Percentiles rank a stretch among this genome's conserved stretches.
Conservation (phyloP, 805 yeast genomes). For the Yarrowia keelungensis region DNA sequence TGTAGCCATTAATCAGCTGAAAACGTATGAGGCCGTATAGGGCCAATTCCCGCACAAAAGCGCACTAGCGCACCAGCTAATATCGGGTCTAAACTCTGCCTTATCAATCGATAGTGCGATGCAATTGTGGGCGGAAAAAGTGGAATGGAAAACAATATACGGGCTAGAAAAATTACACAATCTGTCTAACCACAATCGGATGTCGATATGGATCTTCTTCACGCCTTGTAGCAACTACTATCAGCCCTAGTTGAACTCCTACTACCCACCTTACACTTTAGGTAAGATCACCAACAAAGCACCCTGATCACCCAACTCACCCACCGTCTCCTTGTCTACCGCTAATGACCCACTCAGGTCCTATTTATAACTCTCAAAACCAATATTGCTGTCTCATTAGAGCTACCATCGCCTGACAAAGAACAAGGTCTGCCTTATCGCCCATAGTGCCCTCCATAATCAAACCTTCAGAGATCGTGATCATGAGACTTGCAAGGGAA, state of each 20-base stretch:
- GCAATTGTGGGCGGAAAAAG: not conserved
- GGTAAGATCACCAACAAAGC: not conserved
- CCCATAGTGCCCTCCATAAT: not conserved
- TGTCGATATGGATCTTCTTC: too few species aligned
- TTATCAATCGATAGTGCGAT: conserved; percentile 4
- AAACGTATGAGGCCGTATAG: not conserved
- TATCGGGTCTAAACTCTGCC: conserved; percentile 4
- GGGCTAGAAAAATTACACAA: too few species aligned
- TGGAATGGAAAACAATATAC: too few species aligned
- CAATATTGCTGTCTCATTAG: conserved; percentile 1
- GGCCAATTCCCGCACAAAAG: not conserved
- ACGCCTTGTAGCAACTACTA: too few species aligned
- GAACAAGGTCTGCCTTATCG: not conserved
- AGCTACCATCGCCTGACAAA: not conserved
- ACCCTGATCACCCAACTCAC: not conserved
- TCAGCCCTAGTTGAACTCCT: too few species aligned
- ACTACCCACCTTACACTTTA: not conserved
- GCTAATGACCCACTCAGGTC: not conserved
- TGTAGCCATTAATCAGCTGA: too few species aligned
- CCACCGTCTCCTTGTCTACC: not conserved
- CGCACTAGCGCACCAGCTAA: not conserved
- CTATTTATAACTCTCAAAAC: conserved; percentile 3
- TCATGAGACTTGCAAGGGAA: too few species aligned
- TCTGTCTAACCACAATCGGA: too few species aligned
- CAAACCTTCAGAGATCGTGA: not conserved